These are phyloP conservation scores for Colletotrichum siamense DNA, from an alignment of 2,329 filamentous ascomycete genomes.

Conservation along the genomic window DNA sequence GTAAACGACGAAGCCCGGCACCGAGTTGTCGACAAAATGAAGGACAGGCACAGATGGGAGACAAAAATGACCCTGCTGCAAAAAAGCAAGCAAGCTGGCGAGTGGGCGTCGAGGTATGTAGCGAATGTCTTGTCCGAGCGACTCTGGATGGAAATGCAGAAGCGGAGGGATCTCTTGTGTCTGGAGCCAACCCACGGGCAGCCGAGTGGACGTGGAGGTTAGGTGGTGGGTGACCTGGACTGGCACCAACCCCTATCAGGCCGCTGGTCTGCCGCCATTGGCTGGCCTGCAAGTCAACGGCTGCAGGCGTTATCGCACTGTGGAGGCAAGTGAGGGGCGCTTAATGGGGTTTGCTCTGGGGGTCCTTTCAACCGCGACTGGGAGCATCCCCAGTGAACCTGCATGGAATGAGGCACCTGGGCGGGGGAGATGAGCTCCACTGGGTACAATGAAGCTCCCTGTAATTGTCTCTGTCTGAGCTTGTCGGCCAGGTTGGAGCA, in stretches of 20 bases:
- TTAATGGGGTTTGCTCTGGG: background rate
- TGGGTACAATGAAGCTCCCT: background rate
- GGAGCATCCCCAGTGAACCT: background rate
- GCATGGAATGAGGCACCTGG: background rate
- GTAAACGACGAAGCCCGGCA: background rate
- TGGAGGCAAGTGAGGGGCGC: slow-evolving; percentile 1
- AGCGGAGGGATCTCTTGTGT: slow-evolving; percentile 11
- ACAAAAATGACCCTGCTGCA: background rate
- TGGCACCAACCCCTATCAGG: slow-evolving; percentile 17
- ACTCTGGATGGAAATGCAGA: slow-evolving; percentile 6
- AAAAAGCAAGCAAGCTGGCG: background rate
- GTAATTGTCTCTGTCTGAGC: background rate
- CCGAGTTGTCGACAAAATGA: background rate
- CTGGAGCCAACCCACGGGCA: background rate
- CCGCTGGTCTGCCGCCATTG: slow-evolving; percentile 4
- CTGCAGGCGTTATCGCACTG: slow-evolving; percentile 12
- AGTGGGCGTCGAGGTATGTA: background rate
- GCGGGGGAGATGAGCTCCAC: background rate
- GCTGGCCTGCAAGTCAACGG: background rate
- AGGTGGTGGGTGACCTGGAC: background rate
- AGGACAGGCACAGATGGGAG: background rate
- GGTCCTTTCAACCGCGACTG: background rate
- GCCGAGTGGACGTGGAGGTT: slow-evolving; percentile 2
- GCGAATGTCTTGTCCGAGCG: slow-evolving; percentile 14
- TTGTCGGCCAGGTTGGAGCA: background rate